Conservation (phyloP, 306 rosid species). For the Vicia faba region DNA sequence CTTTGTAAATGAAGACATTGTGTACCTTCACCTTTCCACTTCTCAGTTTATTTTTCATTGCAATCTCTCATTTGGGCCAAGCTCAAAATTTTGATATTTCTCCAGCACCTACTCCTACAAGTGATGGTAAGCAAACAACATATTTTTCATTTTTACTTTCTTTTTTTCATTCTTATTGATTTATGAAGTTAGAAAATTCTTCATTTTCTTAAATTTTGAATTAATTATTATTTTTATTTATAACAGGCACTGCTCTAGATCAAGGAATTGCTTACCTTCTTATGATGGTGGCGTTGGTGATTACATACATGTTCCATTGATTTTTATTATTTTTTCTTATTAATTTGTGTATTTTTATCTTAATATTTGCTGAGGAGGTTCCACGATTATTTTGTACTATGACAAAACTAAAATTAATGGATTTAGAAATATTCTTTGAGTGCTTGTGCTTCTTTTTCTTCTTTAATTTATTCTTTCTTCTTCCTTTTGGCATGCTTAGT, state of each 20-base stretch:
- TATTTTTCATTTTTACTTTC: background rate
- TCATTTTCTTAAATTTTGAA: background rate
- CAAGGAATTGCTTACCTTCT: slow-evolving; percentile 14
- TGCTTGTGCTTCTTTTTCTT: background rate
- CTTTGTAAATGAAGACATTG: slow-evolving; percentile 37
- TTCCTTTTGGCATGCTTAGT: background rate
- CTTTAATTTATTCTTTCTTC: background rate
- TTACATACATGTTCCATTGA: slow-evolving; percentile 3
- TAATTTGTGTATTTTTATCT: background rate
- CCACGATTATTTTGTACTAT: too few species aligned
- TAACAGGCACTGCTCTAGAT: background rate
- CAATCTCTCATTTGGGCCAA: slow-evolving; percentile 36
- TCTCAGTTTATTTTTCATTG: slow-evolving; percentile 44
- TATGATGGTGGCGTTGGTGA: slow-evolving; percentile 8
- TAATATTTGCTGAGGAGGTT: background rate
- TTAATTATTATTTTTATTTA: background rate
- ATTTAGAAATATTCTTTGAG: slow-evolving; percentile 2
- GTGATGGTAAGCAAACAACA: background rate
- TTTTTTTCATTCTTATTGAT: background rate
- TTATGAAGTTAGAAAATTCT: background rate
- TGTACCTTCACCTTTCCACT: slow-evolving; percentile 43
- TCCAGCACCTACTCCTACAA: slow-evolving; percentile 51
- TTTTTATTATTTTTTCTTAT: background rate
- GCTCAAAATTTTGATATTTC: slow-evolving; percentile 54
- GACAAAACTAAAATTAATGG: background rate